Evolutionary conservation across 768 basidiomycete genomes (phyloP).

Genomic region (Calocybe cyanea): DNA sequence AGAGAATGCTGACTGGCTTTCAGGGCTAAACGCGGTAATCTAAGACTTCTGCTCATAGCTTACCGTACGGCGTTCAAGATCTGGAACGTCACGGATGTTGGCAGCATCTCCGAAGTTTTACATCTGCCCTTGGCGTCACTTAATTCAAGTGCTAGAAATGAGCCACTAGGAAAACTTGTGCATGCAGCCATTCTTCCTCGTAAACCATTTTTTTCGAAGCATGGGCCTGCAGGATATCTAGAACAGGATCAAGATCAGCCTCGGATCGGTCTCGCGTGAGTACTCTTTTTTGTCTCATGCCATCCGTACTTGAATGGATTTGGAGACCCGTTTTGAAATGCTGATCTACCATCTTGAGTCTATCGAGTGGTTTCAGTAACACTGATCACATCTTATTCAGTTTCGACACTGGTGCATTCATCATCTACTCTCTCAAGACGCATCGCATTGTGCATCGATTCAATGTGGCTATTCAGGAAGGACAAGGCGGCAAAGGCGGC

Average conservation of each 20-base stretch:
- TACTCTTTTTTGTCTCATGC: neutral
- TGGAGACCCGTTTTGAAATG: neutral
- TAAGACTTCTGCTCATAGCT: slow-evolving; percentile 25
- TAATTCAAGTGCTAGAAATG: neutral
- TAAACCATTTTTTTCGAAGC: too few relatives aligned
- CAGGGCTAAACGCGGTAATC: too few relatives aligned
- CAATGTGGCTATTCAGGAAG: slow-evolving; percentile 21
- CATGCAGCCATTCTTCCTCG: slow-evolving; percentile 39
- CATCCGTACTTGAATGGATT: neutral
- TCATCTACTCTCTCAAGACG: slow-evolving; percentile 11
- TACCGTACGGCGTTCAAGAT: slow-evolving; percentile 51
- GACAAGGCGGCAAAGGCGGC: slow-evolving; percentile 15
- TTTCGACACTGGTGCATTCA: slow-evolving; percentile 6
- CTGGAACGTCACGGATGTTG: slow-evolving; percentile 59
- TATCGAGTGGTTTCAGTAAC: slow-evolving; percentile 18
- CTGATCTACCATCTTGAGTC: neutral
- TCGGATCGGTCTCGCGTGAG: slow-evolving; percentile 32
- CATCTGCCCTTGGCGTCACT: slow-evolving; percentile 29
- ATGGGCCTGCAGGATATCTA: slow-evolving; percentile 1
- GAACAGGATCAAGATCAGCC: slow-evolving; percentile 24
- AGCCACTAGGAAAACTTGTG: slow-evolving; percentile 15
- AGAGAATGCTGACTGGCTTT: too few relatives aligned
- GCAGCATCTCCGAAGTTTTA: slow-evolving; percentile 41
- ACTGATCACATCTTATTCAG: too few relatives aligned
- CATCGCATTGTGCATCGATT: slow-evolving; percentile 51